Percentiles rank a stretch among this genome's conserved stretches.
These are phyloP conservation scores for Amauroascus verrucosus DNA, from an alignment of 2,329 filamentous ascomycete species.

Conservation along the genomic window DNA sequence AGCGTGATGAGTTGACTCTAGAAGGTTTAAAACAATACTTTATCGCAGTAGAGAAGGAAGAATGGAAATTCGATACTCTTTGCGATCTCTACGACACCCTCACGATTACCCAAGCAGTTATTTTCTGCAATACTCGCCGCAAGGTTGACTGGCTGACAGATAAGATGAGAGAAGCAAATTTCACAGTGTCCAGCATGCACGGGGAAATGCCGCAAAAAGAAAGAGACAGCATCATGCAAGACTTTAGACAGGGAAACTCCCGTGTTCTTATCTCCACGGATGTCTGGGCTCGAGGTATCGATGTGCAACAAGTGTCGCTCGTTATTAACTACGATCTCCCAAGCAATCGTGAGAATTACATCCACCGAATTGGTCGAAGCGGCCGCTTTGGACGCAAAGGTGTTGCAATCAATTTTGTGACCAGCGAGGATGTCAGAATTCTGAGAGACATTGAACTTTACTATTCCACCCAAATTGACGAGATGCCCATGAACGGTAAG, in stretches of 20 bases:
- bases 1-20: conserved; percentile 95
- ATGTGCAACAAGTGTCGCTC: conserved; percentile 94
- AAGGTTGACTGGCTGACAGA: conserved; percentile 99
- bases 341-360: conserved; percentile 98
- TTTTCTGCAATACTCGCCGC: conserved; percentile 97
- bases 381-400: conserved; percentile 95
- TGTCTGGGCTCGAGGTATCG: conserved; percentile 95
- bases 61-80: conserved; percentile 98
- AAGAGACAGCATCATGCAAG: conserved; percentile 97
- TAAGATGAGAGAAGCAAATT: conserved; percentile 98
- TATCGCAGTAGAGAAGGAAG: conserved; percentile 97
- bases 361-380: conserved; percentile 92
- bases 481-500: conserved; percentile 95
- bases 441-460: conserved; percentile 94
- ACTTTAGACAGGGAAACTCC: conserved; percentile 93
- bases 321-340: conserved; percentile 99
- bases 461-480: conserved; percentile 93
- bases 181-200: conserved; percentile 97
- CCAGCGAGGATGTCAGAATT: conserved; percentile 94
- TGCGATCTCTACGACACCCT: conserved; percentile 98
- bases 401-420: conserved; percentile 99
- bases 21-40: conserved; percentile 99
- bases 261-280: conserved; percentile 95
- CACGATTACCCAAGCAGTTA: conserved; percentile 96
- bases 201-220: conserved; percentile 99